phyloP scores from a whole-genome alignment of 164 flowering plant species.

The Magnolia kwangsiensis region DNA sequence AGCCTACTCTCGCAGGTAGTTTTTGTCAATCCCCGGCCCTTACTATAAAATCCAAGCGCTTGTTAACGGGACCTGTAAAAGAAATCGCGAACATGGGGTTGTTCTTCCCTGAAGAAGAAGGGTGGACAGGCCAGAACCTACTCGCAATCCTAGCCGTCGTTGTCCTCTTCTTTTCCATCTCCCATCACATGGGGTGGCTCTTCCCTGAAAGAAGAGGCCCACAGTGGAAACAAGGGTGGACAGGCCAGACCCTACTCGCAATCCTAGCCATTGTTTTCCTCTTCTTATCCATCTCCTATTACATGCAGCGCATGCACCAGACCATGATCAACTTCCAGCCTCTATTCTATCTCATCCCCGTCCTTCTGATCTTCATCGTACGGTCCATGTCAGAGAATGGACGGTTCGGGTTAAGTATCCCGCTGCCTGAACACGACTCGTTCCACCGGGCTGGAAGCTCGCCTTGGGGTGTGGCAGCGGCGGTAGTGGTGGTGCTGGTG shows the following conservation, averaged over 20 bases:
- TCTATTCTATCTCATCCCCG: slow-evolving; percentile 37
- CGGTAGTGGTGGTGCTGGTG: slow-evolving; percentile 46
- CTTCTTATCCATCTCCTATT: slow-evolving; percentile 49
- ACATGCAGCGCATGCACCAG: slow-evolving; percentile 23
- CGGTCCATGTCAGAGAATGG: slow-evolving; percentile 18
- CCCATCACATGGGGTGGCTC: slow-evolving; percentile 31
- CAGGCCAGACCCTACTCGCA: slow-evolving; percentile 37
- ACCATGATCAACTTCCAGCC: slow-evolving; percentile 32
- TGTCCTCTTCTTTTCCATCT: slow-evolving; percentile 43
- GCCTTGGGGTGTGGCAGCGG: slow-evolving; percentile 57
- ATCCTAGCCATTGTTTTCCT: slow-evolving; percentile 49
- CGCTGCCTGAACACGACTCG: slow-evolving; percentile 7
- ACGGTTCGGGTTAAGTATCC: slow-evolving; percentile 15
- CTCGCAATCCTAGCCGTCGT: slow-evolving; percentile 52
- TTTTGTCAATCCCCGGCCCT: no score
- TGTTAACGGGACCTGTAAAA: no score
- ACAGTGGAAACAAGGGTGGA: slow-evolving; percentile 66
- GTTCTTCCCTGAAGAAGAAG: slow-evolving; percentile 41
- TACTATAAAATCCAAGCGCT: no score
- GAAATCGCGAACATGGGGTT: background rate
- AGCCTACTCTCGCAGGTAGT: no score
- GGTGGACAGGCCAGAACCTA: slow-evolving; percentile 48
- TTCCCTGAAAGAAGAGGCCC: slow-evolving; percentile 45
- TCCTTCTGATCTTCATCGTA: slow-evolving; percentile 35
- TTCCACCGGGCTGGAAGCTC: slow-evolving; percentile 26